These are phyloP conservation scores for Conoideocrella luteorostrata DNA, from an alignment of 2,329 filamentous ascomycete species.

Conservation along the genomic window DNA sequence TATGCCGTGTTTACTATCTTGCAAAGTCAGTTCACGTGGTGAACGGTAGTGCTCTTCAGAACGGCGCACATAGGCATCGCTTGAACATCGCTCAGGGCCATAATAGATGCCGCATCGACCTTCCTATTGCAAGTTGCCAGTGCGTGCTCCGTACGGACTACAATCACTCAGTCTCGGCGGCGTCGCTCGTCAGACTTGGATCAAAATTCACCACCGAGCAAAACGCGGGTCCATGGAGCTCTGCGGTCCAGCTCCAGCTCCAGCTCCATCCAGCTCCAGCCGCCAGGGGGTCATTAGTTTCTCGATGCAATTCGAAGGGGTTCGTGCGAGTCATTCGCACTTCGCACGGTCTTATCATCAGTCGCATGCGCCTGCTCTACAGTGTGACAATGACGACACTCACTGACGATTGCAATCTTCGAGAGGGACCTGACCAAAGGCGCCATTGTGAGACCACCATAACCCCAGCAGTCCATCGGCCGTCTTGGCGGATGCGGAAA, in stretches of 20 bases:
- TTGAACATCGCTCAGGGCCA: no score
- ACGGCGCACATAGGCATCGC: no score
- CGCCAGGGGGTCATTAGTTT: no score
- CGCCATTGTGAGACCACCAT: not conserved
- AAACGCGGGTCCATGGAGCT: not conserved
- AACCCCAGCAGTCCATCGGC: conserved; percentile 2
- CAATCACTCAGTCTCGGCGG: no score
- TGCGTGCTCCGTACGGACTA: no score
- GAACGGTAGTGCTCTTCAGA: no score
- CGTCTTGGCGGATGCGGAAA: conserved; percentile 6
- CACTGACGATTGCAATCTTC: no score
- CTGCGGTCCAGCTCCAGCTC: not conserved
- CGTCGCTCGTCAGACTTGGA: not conserved
- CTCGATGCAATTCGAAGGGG: not conserved
- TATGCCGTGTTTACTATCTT: no score
- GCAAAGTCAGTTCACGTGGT: no score
- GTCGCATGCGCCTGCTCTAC: not conserved
- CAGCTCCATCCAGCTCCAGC: not conserved
- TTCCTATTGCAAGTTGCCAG: no score
- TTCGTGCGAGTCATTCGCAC: not conserved
- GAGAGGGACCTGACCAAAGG: no score
- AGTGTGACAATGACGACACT: conserved; percentile 2
- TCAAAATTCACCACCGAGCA: not conserved
- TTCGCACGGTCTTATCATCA: not conserved
- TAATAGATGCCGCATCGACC: no score